Base-by-base conservation (phyloP, 2,329 filamentous ascomycete species). In the Rugonectria rugulosa region DNA sequence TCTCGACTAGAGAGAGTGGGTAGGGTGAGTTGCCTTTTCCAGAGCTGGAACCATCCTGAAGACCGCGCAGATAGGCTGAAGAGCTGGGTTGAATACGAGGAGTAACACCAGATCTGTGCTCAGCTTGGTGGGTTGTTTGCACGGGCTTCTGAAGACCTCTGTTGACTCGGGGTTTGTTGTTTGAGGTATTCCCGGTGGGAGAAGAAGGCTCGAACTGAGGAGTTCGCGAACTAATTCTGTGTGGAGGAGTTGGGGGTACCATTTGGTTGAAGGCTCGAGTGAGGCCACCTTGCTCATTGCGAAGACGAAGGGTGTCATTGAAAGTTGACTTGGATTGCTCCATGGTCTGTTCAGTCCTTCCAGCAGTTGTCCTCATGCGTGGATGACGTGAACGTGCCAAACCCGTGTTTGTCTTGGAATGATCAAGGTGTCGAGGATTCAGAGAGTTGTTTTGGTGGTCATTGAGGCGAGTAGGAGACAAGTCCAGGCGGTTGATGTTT, bases 391-490 rank as follows among this genome's bases (percentile, higher is more conserved):
- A n/a, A n/a, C n/a, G n/a, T n/a, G n/a, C n/a, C n/a, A n/a, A n/a
- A n/a, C n/a, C n/a, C n/a, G n/a, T n/a, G n/a, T n/a, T n/a, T n/a
- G n/a, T n/a, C n/a, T n/a, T n/a, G n/a, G n/a, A n/a, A n/a, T n/a
- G n/a, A n/a, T n/a, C n/a, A n/a, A 44, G 43, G 21, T 57, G 61
- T 14, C 51, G 37, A 24, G 62, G 41, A 11, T 34, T 41, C 6
- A 42, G 34, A 8, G 26, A 40, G 5, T 34, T n/a, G 19, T 24
- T 15, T 3, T 27, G 29, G n/a, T n/a, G n/a, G 17, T 49, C 51
- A n/a, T 43, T 55, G 6, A 19, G 19, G 15, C 61, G 56, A 24
- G 56, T 47, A 5, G 65, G 65, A 9, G 66, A 67, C 9, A 68
- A 66, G 8, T 64, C 66, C 3, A 61, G 64, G 23, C 53, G 54